Conservation (phyloP, 805 yeast species). For the Candida tibetensis region DNA sequence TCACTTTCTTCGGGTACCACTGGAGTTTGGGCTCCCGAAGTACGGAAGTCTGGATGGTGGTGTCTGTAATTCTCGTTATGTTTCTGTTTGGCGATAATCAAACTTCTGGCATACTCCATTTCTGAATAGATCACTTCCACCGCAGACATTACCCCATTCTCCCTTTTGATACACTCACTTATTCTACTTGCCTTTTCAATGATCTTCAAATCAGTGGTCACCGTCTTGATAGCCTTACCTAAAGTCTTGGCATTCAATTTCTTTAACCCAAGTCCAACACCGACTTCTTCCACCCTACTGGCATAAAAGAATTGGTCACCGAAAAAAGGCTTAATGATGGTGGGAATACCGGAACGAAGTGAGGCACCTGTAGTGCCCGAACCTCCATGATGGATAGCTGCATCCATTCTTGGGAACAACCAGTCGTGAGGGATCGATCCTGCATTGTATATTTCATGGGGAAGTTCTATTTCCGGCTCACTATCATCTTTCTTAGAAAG, state of each 20-base stretch:
- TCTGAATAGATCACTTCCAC: constrained; percentile 76
- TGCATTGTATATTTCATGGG: constrained; percentile 63
- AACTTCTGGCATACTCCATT: constrained; percentile 67
- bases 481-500: constrained; percentile 35
- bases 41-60: constrained; percentile 15
- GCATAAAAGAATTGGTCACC: constrained; percentile 97
- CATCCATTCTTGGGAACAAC: constrained; percentile 86
- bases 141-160: constrained; percentile 78
- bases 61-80: constrained; percentile 24
- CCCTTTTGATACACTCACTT: constrained; percentile 63
- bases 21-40: constrained; percentile 29
- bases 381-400: constrained; percentile 97
- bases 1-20: constrained; percentile 18
- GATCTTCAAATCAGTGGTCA: constrained; percentile 62
- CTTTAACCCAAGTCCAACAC: constrained; percentile 72
- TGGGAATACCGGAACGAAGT: constrained; percentile 80
- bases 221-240: constrained; percentile 66
- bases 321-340: constrained; percentile 89
- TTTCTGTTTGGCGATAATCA: constrained; percentile 48
- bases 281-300: constrained; percentile 79
- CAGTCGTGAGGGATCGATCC: constrained; percentile 90
- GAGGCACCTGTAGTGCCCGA: constrained; percentile 96
- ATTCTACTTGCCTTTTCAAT: constrained; percentile 62
- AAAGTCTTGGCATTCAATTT: constrained; percentile 64
- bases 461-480: constrained; percentile 47